phyloP scores from a whole-genome alignment of 176 grass and related monocot species.

The Triticum monococcum region DNA sequence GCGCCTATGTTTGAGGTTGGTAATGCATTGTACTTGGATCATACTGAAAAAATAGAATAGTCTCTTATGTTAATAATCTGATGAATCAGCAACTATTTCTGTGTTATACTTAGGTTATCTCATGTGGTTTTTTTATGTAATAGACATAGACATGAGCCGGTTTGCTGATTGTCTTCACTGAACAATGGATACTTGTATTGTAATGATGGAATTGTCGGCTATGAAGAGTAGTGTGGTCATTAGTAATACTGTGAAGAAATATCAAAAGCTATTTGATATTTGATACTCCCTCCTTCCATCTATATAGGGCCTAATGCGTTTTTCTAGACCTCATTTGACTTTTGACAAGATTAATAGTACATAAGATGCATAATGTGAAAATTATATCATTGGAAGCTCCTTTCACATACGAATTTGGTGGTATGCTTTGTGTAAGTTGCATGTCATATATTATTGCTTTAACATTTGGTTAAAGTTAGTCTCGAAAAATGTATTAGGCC shows the following conservation, averaged over 20 bases:
- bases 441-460: too few species aligned
- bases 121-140: background rate
- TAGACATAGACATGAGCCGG: background rate
- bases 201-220: background rate
- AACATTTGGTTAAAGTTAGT: too few species aligned
- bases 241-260: background rate
- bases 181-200: background rate
- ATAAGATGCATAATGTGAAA: too few species aligned
- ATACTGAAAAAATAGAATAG: background rate
- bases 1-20: conserved; percentile 80
- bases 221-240: background rate
- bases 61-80: background rate
- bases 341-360: too few species aligned
- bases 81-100: background rate
- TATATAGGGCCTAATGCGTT: too few species aligned
- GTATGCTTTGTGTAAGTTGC: too few species aligned
- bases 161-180: background rate
- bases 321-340: too few species aligned
- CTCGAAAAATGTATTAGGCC: too few species aligned
- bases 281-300: too few species aligned
- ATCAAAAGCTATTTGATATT: conserved; percentile 20
- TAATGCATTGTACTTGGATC: conserved; percentile 9
- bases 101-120: background rate
- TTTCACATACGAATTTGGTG: too few species aligned
- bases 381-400: too few species aligned